Base-by-base conservation (phyloP, 176 grass and related monocot species). In the Aegilops longissima region DNA sequence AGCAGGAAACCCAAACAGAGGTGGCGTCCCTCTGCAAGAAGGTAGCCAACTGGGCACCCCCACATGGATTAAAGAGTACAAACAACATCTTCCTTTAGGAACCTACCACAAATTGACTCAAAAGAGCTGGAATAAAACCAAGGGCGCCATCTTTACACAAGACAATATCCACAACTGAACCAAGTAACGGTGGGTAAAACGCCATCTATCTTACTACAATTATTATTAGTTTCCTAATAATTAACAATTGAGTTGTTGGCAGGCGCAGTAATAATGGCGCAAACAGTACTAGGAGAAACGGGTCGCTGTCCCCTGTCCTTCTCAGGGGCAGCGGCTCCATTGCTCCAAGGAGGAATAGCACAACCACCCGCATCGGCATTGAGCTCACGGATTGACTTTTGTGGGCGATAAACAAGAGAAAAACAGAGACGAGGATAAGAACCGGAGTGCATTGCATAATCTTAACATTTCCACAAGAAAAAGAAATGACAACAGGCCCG, bases 341-440 rank as follows among this genome's bases (percentile, higher is more conserved):
- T 44, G 10, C 63, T 71, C 72, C 42, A 86, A 38, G 66, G 72
- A 89, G 90, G 71, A 89, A 79, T 70, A 51, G 64, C 87, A 65
- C 85, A 90, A 85, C 88, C 73, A 93, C 91, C 85, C 16, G 82
- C 84, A 59, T 82, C 65, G 70, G 80, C 87, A 89, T 89, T 86
- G 87, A 84, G 84, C 80, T 75, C 75, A 66, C 18, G 13, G 83
- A 81, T 84, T 84, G 81, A 85, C 84, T 31, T 84, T 51, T 27
- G 29, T 24, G 35, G 12, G 58, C 20, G 70, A 87, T 17, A 30
- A 84, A 66, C 25, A 54, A 73, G 45, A 17, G 14, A 20, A 81
- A 62, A 81, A 72, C 69, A 33, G 7, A 40, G 45, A 54, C 2
- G 27, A 11, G 52, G 58, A 23, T 42, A 86, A 56, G 74, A 67